Evolutionary conservation across 345 rosid genomes (phyloP).

Genomic region (thale cress (Arabidopsis thaliana)): DNA sequence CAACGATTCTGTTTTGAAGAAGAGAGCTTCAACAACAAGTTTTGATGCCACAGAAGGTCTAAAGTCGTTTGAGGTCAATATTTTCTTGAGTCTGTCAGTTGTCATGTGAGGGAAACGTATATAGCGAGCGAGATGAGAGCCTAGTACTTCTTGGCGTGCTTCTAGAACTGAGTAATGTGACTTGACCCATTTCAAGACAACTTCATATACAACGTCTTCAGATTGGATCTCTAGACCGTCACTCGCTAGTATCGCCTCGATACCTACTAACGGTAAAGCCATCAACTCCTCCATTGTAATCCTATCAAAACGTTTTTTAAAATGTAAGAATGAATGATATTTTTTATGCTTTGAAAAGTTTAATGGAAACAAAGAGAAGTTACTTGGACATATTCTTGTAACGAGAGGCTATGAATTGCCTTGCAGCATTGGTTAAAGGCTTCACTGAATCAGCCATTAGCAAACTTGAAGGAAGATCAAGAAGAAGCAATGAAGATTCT

Average conservation of each 20-base stretch:
- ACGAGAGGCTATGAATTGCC: constrained; percentile 60
- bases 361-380: constrained; percentile 16
- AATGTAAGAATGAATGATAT: background rate
- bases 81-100: constrained; percentile 68
- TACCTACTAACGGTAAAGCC: constrained; percentile 77
- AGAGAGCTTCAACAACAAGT: constrained; percentile 77
- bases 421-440: constrained; percentile 77
- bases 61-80: constrained; percentile 71
- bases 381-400: constrained; percentile 72
- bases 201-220: constrained; percentile 76
- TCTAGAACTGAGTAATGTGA: constrained; percentile 64
- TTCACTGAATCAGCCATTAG: constrained; percentile 73
- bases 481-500: constrained; percentile 75
- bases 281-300: constrained; percentile 12
- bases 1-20: constrained; percentile 75
- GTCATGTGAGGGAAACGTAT: constrained; percentile 88
- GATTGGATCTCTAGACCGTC: constrained; percentile 68
- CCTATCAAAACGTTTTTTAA: background rate
- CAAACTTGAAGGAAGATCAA: constrained; percentile 78
- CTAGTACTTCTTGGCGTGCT: constrained; percentile 66
- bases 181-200: constrained; percentile 77
- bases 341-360: constrained; percentile 11
- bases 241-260: constrained; percentile 78
- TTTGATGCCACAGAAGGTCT: constrained; percentile 58
- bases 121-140: constrained; percentile 58